These are phyloP conservation scores for Coprinellus micaceus DNA, from an alignment of 768 basidiomycete genomes.

Conservation along the genomic window DNA sequence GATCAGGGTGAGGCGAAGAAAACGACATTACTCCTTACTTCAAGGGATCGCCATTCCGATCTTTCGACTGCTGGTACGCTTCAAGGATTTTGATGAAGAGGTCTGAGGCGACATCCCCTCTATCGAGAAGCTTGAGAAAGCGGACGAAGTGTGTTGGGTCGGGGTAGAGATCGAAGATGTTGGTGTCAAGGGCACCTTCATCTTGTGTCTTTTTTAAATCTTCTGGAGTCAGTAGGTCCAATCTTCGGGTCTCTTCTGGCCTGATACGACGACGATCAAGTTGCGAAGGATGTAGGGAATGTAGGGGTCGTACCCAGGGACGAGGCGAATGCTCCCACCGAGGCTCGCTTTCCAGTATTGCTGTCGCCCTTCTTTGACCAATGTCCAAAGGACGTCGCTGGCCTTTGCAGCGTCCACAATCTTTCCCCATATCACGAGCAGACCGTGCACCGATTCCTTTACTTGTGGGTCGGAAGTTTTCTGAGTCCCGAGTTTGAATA, in stretches of 20 bases:
- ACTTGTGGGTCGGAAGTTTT: constrained; percentile 64
- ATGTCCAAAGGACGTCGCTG: constrained; percentile 51
- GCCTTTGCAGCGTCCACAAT: constrained; percentile 54
- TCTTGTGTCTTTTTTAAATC: constrained; percentile 38
- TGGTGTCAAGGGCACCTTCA: constrained; percentile 46
- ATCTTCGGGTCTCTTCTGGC: constrained; percentile 22
- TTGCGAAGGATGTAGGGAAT: too few relatives aligned
- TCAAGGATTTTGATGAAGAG: constrained; percentile 76
- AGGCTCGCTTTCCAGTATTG: constrained; percentile 54
- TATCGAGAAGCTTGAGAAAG: constrained; percentile 61
- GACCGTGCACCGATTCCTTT: constrained; percentile 53
- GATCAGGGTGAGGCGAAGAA: not conserved
- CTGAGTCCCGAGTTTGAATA: constrained; percentile 46
- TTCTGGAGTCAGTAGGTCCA: constrained; percentile 51
- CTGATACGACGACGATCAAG: too few relatives aligned
- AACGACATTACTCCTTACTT: constrained; percentile 33
- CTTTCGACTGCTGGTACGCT: constrained; percentile 49
- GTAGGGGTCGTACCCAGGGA: constrained; percentile 49
- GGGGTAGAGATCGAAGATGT: constrained; percentile 67
- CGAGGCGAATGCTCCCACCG: constrained; percentile 46
- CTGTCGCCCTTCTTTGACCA: constrained; percentile 47
- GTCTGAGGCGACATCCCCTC: constrained; percentile 66
- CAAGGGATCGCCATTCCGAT: constrained; percentile 45
- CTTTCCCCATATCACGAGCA: constrained; percentile 75
- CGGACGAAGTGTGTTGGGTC: constrained; percentile 68